Evolutionary conservation across 352 stramenopile genomes (phyloP), one percentile per base, ranked within the genome.

Genomic region (Pythium utonaiense): DNA sequence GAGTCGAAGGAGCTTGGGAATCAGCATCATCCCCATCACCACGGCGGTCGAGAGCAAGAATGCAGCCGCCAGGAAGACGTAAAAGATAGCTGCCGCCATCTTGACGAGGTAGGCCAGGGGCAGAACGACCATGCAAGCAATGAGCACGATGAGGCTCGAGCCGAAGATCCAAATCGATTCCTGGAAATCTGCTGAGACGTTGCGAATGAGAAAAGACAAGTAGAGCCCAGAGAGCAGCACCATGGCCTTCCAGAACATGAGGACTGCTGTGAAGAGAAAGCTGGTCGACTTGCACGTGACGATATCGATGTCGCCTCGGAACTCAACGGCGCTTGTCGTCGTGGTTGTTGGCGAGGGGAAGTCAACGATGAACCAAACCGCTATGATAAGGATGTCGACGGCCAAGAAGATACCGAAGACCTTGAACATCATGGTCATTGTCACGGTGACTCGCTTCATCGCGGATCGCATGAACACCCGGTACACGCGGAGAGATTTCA

Each of bases 71-170:
- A 74, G 48, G 41, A 74, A 71, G 10, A 64, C 19, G 27, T 65
- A 79, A 36, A 66, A 73, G 2, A 52, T 59, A 1, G 47, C 33
- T 9, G 66, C 60, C 0, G 70, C 47, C 48, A 82, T 28, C 0
- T 71, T 47, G 3, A 77, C 68, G n/a, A 79, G 40, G 44, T 82
- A 82, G 9, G 74, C 60, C n/a, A 82, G 53, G 28, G 69, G 60
- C 9, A 82, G 27, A 5, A 82, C 60, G 10, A 82, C 48, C 2
- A 77, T 27, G 16, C 66, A 62, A 1, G 50, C 57, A 16, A 77
- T 28, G 3, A 77, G 28, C 41, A 80, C 65, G 31, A 75, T 58
- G 1, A 74, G 28, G 13, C 50, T 56, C 6, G 70, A 66, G 12
- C 62, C 58, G 51, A 77, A 77, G 38, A 77, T 55, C 59, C 59